Percentiles rank a stretch among this genome's conserved stretches.
phyloP scores from a whole-genome alignment of 441 rosid genomes.

The Raphanus hybrid region DNA sequence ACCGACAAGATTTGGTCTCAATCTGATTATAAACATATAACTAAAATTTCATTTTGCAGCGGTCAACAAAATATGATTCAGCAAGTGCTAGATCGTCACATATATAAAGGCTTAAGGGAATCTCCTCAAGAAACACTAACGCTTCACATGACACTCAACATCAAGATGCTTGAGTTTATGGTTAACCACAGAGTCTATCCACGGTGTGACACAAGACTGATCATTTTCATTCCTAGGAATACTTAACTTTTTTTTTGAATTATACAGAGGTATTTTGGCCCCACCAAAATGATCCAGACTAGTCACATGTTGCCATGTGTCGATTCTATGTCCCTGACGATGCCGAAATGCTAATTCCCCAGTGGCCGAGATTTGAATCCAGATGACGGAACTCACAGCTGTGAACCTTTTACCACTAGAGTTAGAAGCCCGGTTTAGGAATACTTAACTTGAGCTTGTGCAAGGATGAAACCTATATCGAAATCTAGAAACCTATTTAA shows the following conservation, averaged over 20 bases:
- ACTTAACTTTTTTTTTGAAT: too few species aligned
- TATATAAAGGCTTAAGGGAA: neutral
- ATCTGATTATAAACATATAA: neutral
- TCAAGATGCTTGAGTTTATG: neutral
- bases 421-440: too few species aligned
- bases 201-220: neutral
- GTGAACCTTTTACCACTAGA: too few species aligned
- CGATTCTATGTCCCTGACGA: too few species aligned
- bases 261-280: too few species aligned
- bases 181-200: neutral
- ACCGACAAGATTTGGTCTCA: conserved; percentile 27
- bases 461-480: neutral
- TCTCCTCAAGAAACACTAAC: neutral
- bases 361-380: too few species aligned
- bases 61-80: neutral
- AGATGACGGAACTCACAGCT: too few species aligned
- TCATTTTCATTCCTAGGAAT: neutral
- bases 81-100: neutral
- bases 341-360: too few species aligned
- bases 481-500: neutral
- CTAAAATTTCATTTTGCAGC: neutral
- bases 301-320: too few species aligned
- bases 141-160: neutral
- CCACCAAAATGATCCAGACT: too few species aligned
- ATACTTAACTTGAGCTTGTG: neutral